Conservation (phyloP, 176 grass and related monocot species). For the Avena insularis region DNA sequence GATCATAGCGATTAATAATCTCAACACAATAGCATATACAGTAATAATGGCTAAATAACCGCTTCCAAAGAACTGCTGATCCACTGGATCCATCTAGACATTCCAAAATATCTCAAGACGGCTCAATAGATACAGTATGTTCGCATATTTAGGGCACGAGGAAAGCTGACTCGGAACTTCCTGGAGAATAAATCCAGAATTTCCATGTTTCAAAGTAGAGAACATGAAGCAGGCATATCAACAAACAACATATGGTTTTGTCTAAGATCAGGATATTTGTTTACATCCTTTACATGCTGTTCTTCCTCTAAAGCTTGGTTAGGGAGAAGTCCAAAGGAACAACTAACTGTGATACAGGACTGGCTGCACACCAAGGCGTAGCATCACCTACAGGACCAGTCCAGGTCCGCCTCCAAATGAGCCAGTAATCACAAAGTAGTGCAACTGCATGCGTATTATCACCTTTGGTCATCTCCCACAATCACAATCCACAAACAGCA, state of each 20-base stretch:
- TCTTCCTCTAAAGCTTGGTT: conserved; percentile 46
- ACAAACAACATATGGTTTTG: conserved; percentile 44
- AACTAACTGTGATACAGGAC: conserved; percentile 37
- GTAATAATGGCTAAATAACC: not conserved
- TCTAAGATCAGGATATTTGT: conserved; percentile 45
- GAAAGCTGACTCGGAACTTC: not conserved
- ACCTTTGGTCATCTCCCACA: conserved; percentile 45
- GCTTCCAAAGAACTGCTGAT: not conserved
- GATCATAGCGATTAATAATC: too few species aligned
- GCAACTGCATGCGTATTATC: not conserved
- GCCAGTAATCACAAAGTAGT: conserved; percentile 39
- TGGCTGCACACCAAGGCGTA: conserved; percentile 17
- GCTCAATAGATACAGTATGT: not conserved
- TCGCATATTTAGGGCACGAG: not conserved
- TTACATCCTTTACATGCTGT: conserved; percentile 64
- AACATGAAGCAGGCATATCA: conserved; percentile 29
- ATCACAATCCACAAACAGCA: conserved; percentile 44
- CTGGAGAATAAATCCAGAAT: not conserved
- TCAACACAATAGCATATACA: too few species aligned
- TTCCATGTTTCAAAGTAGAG: not conserved
- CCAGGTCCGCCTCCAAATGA: conserved; percentile 33
- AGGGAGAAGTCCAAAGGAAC: conserved; percentile 40
- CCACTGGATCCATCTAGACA: not conserved
- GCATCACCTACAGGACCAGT: not conserved
- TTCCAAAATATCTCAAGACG: not conserved